Evolutionary conservation across 83 land plant species (phyloP), one percentile per base, ranked within the genome.

Genomic region (Isoetes engelmannii): DNA sequence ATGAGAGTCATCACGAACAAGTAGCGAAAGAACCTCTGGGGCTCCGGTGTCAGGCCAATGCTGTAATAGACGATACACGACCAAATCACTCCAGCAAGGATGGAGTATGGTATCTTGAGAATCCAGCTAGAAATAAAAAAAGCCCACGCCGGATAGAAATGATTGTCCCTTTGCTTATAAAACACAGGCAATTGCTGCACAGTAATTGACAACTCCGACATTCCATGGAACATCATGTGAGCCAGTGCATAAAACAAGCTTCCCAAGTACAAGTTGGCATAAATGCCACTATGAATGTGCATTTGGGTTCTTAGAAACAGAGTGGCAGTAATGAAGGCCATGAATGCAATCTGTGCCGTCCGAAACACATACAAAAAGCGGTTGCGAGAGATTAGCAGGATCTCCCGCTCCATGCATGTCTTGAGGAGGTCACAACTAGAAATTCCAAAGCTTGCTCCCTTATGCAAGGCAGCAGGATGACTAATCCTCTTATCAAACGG

Each of bases 111-210:
- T 63, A 94, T 76, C 53, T 92, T 81, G 53, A 90, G 72, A 6
- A 80, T 12, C 92, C 90, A 94, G 57, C 97, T 82, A 56, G 99
- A 96, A 66, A 90, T 72, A 45, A 96, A 77, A 68, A 86, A 94
- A 9, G 81, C 80, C 99, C 99, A 94, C 45, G 81, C 67, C 12
- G 99, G 99, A 67, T 84, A 90, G 66, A 94, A 90, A 69, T 83
- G 86, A 77, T 88, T 65, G 48, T 94, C 99, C 58, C 99, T 80
- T 41, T 94, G 99, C 80, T 90, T 94, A 82, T 90, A 94, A 48
- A 94, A 70, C 10, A 94, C 87, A 28, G 92, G 92, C 58, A 94
- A 89, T 65, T 86, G 90, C 45, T 82, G 79, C 17, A 94, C 82
- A 60, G 85, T 71, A 77, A 94, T 81, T 48, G 96, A 67, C 68